Evolutionary conservation across 2,329 filamentous ascomycete species (phyloP), one percentile per base, ranked within the genome.

Genomic region (Claviceps paspali): DNA sequence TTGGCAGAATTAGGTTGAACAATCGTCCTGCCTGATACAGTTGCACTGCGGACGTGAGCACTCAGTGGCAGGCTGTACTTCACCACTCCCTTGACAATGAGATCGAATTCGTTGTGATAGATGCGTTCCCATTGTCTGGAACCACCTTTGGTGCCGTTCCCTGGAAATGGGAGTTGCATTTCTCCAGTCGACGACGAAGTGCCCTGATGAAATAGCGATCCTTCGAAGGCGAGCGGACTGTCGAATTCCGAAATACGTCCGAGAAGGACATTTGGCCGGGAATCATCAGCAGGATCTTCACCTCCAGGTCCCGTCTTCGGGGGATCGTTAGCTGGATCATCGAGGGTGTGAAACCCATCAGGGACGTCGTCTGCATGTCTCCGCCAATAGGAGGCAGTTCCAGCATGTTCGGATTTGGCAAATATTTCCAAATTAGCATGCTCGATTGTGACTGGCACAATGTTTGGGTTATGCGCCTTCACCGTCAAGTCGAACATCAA

Each of bases 401-500:
- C 82, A 10, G 88, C 82, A 52, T 88, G 82, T 42, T 82, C 84
- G 41, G 86, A 95, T 59, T 92, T 94, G 22, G 91, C 91, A 57
- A 96, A 96, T 23, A 98, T 73, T 50, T 92, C 86, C 40, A 96
- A 68, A 53, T 96, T 86, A 52, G 92, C 80, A 33, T 87, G 78
- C 44, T 82, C 78, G 27, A 98, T 76, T 2, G 81, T 81, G 29
- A 98, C 81, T 2, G 85, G 77, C 28, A 96, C 81, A 29, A 95
- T 77, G 48, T 96, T 98, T 1, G 88, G 87, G 53, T 98, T 98
- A 48, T 88, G 69, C 1, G 88, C 91, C 47, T 76, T 76, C 41
- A 98, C 84, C 15, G 83, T 76, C 34, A 98, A 63, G 56, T 98
- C 88, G 50, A 96, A 73, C 75, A 98, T 94, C 29, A 98, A 70